Conservation (phyloP, 768 basidiomycete species). For the Holtermanniella nyarrowii region DNA sequence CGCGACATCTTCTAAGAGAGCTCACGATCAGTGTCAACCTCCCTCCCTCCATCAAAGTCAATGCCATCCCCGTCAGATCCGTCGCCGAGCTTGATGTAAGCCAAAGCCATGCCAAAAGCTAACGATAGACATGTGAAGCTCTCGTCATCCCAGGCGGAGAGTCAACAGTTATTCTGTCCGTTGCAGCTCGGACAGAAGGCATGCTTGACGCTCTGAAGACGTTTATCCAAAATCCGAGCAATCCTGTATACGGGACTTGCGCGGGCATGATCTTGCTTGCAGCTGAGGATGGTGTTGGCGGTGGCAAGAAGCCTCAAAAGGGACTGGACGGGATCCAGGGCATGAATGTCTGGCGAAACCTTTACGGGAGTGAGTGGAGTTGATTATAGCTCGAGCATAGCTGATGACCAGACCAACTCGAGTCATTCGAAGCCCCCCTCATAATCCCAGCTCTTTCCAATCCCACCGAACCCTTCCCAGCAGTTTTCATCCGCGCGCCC, state of each 20-base stretch:
- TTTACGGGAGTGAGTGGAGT: conserved; percentile 70
- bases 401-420: conserved; percentile 50
- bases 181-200: conserved; percentile 60
- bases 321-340: conserved; percentile 63
- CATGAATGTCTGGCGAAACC: conserved; percentile 72
- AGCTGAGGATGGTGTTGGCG: conserved; percentile 51
- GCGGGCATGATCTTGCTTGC: conserved; percentile 87
- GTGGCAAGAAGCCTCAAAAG: conserved; percentile 77
- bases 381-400: not conserved
- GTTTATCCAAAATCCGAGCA: conserved; percentile 51
- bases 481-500: conserved; percentile 90
- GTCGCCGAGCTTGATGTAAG: conserved; percentile 54
- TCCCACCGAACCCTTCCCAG: conserved; percentile 56
- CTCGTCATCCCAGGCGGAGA: conserved; percentile 94
- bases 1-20: conserved; percentile 35
- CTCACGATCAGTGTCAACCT: conserved; percentile 18
- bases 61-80: conserved; percentile 54
- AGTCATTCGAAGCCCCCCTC: conserved; percentile 79
- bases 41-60: conserved; percentile 1
- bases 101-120: not conserved
- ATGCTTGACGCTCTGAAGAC: conserved; percentile 67
- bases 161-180: conserved; percentile 72
- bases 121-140: conserved; percentile 53
- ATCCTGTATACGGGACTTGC: conserved; percentile 90
- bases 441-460: conserved; percentile 55